Base-by-base conservation (phyloP, 768 basidiomycete genomes). In the Tricholoma bakamatsutake region DNA sequence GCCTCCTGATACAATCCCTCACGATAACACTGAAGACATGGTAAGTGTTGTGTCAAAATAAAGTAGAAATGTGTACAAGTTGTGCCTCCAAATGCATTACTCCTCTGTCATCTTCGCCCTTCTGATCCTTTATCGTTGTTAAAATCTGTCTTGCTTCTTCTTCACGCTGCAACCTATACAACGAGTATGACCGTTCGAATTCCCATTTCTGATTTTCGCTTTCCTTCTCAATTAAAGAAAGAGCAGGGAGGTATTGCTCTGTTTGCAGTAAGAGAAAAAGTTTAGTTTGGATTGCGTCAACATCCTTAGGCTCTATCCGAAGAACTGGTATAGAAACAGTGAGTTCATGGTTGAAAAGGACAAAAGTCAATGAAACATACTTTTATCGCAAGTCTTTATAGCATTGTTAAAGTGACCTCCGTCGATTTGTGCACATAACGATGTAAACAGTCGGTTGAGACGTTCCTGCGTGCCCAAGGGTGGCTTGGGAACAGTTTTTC, bases 361-460 rank as follows among this genome's bases (percentile, higher is more conserved):
- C n/a, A n/a, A 42, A 50, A 33, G 24, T 17, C 33, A 64, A 57
- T 66, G 56, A 37, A 52, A 76, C 83, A 56, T 63, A 92, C 94
- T 88, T 76, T 92, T 93, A 71, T 93, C 87, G 75, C 91, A 94
- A 59, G 93, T 94, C 79, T 87, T 91, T 65, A 93, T 79, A 27
- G 92, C 93, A 63, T 92, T 93, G 43, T 73, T 70, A 66, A 92
- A 86, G 71, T 94, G 85, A 1, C 88, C 90, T n/a, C 88, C 91
- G 59, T 95, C 91, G 62, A 95, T 85, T 67, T 96, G 94, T 9
- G 90, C 88, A 66, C 83, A 87, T 3, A 97, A 73, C 37, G 90
- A 88, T 49, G 81, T 83, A 71, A 89, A 93, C 51, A 89, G 73
- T 15, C 83, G 79, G 64, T 80, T 84, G 50, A 76, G 60, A 11